Base-by-base conservation (phyloP, 2,329 filamentous ascomycete genomes). In the Diaporthe eres region DNA sequence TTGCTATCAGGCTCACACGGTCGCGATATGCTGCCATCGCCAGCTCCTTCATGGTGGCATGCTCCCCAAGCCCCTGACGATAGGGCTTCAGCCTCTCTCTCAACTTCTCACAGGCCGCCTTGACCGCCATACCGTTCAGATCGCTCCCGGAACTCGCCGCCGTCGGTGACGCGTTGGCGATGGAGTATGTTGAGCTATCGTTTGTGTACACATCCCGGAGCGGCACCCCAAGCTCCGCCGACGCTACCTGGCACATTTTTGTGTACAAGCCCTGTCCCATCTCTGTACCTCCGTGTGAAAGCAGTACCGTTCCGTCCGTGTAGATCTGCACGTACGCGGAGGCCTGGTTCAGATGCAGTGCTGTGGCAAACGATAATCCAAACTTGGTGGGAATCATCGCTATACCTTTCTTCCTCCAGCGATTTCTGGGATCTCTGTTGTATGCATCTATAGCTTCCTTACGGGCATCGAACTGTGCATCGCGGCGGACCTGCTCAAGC, bases 191-290 rank as follows among this genome's bases (percentile, higher is more conserved):
- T 0, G 95, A 93, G 0, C 96, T 98, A 82, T 99, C 97, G 0
- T 94, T 96, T 80, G 98, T 98, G 86, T 94, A 95, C 71, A 98
- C 94, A 77, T 90, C 90, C n/a, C 94, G 91, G 74, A 96, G 88
- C 0, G 96, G 95, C 0, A 98, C 94, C 31, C 90, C 85, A 1
- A 99, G 90, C 1, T 96, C 94, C 85, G 98, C 94, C 0, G 97
- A 96, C 1, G 96, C 95, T 74, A 99, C 95, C 90, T 97, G 96
- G 60, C 91, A 93, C 92, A 98, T 98, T 87, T 99, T 99, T 9
- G 97, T 98, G 85, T 98, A 94, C 22, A 99, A 88, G 3, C 97
- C 97, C 85, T 99, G 97, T 4, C 97, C 97, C 97, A 99, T 99
- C 85, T 99, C 97, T 0, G 95, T 98, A 75, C 97, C 97, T 71